These are phyloP conservation scores for Tillandsia leiboldiana DNA, from an alignment of 176 grass and related monocot species.

Conservation along the genomic window DNA sequence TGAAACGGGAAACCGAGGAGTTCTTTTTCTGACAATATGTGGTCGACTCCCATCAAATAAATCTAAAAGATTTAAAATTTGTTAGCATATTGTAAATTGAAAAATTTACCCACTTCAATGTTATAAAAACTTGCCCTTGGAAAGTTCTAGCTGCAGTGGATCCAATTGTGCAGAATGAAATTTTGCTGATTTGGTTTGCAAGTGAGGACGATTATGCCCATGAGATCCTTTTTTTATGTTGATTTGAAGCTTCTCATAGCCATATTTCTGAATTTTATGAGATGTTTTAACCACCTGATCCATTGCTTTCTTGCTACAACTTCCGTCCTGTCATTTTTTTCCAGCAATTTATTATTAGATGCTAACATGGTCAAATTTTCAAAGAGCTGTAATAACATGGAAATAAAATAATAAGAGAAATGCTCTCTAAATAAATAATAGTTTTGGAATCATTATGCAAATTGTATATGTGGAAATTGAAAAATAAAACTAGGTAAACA, in stretches of 20 bases:
- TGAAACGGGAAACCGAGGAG: constrained; percentile 34
- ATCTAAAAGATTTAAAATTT: constrained; percentile 10
- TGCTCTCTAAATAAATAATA: not conserved
- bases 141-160: not conserved
- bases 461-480: not conserved
- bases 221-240: not conserved
- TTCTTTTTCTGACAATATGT: constrained; percentile 84
- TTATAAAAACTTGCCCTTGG: not conserved
- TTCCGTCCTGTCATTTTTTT: not conserved
- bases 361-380: not conserved
- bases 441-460: not conserved
- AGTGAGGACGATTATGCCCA: not conserved
- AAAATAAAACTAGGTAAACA: not conserved
- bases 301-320: not conserved
- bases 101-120: too few species aligned
- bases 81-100: not conserved
- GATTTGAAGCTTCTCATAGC: not conserved
- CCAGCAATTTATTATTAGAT: not conserved
- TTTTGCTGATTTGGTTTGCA: not conserved
- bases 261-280: not conserved
- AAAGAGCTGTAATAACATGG: not conserved
- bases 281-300: not conserved
- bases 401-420: not conserved
- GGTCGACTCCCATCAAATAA: constrained; percentile 12
- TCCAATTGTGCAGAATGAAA: not conserved